Evolutionary conservation across 169 alveolate genomes (phyloP).

Genomic region (Plasmodium malariae): DNA sequence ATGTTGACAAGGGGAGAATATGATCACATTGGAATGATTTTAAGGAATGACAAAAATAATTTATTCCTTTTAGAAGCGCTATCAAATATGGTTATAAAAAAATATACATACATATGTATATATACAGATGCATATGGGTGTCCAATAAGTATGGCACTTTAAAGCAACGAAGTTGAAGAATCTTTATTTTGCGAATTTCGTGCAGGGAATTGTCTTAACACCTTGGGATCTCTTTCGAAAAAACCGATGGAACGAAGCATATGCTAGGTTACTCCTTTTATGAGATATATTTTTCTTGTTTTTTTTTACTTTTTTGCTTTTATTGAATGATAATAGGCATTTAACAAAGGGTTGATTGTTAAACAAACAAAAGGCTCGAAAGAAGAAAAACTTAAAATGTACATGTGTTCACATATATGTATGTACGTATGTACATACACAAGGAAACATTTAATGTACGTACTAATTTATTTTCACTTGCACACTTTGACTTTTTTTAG

Average conservation of each 20-base stretch:
- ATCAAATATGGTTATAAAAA: constrained; percentile 64
- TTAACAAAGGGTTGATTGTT: not conserved
- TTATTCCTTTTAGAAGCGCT: constrained; percentile 87
- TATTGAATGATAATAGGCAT: not conserved
- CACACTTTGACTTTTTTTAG: constrained; percentile 2
- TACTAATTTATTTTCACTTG: not conserved
- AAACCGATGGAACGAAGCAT: constrained; percentile 59
- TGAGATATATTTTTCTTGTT: not conserved
- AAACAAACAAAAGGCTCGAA: not conserved
- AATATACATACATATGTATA: constrained; percentile 1
- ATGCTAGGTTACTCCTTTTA: constrained; percentile 23
- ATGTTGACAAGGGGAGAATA: constrained; percentile 87
- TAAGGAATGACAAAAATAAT: constrained; percentile 80
- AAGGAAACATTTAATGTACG: not conserved
- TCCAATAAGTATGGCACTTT: too few relatives aligned
- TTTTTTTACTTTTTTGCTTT: not conserved
- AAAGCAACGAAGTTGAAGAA: too few relatives aligned
- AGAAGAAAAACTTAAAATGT: not conserved
- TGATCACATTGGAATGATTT: constrained; percentile 92
- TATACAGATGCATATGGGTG: not conserved
- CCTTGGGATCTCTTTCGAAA: constrained; percentile 48
- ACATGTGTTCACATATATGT: not conserved
- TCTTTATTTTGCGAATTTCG: not conserved
- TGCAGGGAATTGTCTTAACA: constrained; percentile 48
- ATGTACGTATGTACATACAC: not conserved